phyloP scores from a whole-genome alignment of 1,284 basidiomycete genomes.

The Violaceomyces palustris region DNA sequence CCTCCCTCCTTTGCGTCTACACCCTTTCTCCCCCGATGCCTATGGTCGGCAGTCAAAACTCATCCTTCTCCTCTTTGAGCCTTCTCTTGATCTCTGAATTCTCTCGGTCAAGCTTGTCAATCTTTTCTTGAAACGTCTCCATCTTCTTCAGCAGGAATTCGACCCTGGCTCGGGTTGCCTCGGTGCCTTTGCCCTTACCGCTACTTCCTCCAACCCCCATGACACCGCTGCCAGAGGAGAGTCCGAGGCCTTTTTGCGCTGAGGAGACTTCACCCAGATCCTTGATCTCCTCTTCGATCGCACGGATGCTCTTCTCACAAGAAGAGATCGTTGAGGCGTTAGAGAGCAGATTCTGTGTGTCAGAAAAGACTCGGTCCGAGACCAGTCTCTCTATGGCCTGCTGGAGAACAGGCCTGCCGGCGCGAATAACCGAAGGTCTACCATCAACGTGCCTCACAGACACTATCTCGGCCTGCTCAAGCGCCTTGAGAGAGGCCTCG shows the following conservation, averaged over 20 bases:
- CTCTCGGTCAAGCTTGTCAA: slow-evolving; percentile 46
- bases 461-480: slow-evolving; percentile 88
- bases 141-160: slow-evolving; percentile 72
- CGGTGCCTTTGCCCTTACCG: slow-evolving; percentile 49
- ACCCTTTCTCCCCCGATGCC: too few relatives aligned
- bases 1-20: too few relatives aligned
- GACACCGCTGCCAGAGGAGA: neutral
- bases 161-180: slow-evolving; percentile 63
- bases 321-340: slow-evolving; percentile 59
- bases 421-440: slow-evolving; percentile 76
- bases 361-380: slow-evolving; percentile 71
- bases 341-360: slow-evolving; percentile 68
- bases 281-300: slow-evolving; percentile 71
- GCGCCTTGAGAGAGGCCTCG: slow-evolving; percentile 70
- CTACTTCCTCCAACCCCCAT: slow-evolving; percentile 2
- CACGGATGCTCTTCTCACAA: slow-evolving; percentile 64
- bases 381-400: slow-evolving; percentile 78
- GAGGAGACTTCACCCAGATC: slow-evolving; percentile 4
- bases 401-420: slow-evolving; percentile 83
- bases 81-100: slow-evolving; percentile 23
- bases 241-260: neutral
- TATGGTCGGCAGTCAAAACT: neutral
- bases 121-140: slow-evolving; percentile 64
- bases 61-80: neutral
- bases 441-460: slow-evolving; percentile 72